Percentiles rank a stretch among this genome's conserved stretches.
Evolutionary conservation across 306 rosid genomes (phyloP).

Genomic region (peach (Prunus persica)): DNA sequence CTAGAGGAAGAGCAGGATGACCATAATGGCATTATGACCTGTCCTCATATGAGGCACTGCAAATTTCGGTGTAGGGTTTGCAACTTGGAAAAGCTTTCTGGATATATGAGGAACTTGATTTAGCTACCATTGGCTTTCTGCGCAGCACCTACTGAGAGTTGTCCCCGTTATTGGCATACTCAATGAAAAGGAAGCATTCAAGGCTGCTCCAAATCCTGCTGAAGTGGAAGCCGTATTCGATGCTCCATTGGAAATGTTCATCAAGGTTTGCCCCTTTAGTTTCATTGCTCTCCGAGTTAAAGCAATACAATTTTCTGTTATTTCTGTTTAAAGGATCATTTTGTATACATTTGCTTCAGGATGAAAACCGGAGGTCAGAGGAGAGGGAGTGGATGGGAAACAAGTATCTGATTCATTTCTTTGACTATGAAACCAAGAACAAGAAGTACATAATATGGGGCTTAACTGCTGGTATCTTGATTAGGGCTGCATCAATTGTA

Average conservation of each 20-base stretch:
- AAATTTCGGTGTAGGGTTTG: neutral
- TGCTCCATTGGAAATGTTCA: slow-evolving; percentile 92
- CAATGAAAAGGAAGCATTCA: slow-evolving; percentile 67
- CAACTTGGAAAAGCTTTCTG: neutral
- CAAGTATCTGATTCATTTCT: slow-evolving; percentile 75
- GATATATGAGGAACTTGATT: neutral
- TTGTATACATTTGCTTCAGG: slow-evolving; percentile 50
- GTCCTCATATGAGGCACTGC: neutral
- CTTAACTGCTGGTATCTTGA: slow-evolving; percentile 90
- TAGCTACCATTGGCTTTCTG: slow-evolving; percentile 6
- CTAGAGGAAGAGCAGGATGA: neutral
- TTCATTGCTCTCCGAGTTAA: slow-evolving; percentile 1
- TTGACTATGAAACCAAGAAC: slow-evolving; percentile 56
- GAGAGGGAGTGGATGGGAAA: slow-evolving; percentile 93
- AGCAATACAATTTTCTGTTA: neutral
- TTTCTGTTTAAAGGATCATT: neutral
- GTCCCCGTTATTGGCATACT: slow-evolving; percentile 90
- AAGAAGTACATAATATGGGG: slow-evolving; percentile 83
- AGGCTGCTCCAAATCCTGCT: slow-evolving; percentile 64
- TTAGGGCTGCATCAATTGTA: slow-evolving; percentile 84
- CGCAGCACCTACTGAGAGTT: slow-evolving; percentile 84
- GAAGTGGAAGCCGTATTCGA: slow-evolving; percentile 92
- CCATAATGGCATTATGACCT: neutral
- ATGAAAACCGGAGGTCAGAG: slow-evolving; percentile 68
- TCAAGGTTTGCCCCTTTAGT: slow-evolving; percentile 51